Evolutionary conservation across 345 rosid genomes (phyloP), one percentile per base, ranked within the genome.

Genomic region (Sisymbrium altissimum): DNA sequence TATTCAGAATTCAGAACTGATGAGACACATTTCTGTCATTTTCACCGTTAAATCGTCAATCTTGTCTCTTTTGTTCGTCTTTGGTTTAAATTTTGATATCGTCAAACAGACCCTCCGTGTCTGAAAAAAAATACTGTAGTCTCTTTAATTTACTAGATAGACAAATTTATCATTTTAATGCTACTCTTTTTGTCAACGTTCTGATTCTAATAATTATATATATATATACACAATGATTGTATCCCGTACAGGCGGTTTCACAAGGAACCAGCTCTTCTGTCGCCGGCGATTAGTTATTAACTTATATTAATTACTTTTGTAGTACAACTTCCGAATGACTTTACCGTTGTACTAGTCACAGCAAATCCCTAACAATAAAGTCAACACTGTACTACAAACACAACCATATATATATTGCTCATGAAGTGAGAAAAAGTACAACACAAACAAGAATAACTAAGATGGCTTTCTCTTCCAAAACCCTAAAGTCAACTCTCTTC

Each of bases 401-500:
- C 43, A 40, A 36, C 30, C 32, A 50, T 62, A 9, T 53, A 66
- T 13, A 39, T 71, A 66, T 27, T 14, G 44, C n/a, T 35, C 57
- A 54, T 27, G 21, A 52, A 72, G 33, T 46, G 49, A 23, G 14
- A 27, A 19, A 43, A 44, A 2, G 30, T 8, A 70, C 19, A 65
- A 58, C 30, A 55, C 70, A 36, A 36, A 41, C 50, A 33, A 40
- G 30, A 72, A 18, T 25, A 46, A 54, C 60, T 66, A 75, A 60
- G 17, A 81, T 78, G 86, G 73, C 83, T 74, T 21, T 49, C 41
- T 77, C 35, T 58, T 41, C 72, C 52, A 72, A 72, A 75, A 66
- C 67, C 61, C 64, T 71, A 18, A 83, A 78, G 86, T 86, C 91
- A 79, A 85, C 82, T 46, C 71, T 73, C 35, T 50, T 87, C 48